phyloP scores from a whole-genome alignment of 306 rosid genomes.

The Clitoria ternatea region DNA sequence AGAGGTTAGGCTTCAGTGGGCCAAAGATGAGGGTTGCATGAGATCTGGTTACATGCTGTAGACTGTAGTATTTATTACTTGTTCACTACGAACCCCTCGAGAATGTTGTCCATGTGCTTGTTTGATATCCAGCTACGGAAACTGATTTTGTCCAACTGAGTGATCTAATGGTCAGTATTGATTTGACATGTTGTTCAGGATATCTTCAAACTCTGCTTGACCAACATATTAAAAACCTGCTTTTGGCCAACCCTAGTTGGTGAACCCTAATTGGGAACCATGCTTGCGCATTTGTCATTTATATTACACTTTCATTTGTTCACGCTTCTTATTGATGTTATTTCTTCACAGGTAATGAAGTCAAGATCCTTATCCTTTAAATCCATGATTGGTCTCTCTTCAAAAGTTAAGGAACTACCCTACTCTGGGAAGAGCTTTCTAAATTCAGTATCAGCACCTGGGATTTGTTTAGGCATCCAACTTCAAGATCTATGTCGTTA shows the following conservation, averaged over 20 bases:
- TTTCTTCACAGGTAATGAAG: conserved; percentile 50
- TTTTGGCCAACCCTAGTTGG: no score
- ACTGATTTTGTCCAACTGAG: no score
- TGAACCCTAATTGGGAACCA: no score
- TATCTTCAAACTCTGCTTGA: no score
- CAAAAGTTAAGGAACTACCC: conserved; percentile 35
- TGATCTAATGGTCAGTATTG: no score
- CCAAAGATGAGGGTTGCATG: not conserved
- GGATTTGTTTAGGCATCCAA: conserved; percentile 31
- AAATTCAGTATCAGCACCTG: conserved; percentile 36
- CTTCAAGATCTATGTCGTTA: conserved; percentile 55
- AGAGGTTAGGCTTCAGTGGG: no score
- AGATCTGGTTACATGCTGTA: not conserved
- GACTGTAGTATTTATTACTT: not conserved
- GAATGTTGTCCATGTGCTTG: not conserved
- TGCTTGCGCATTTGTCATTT: no score
- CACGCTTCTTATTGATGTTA: conserved; percentile 3
- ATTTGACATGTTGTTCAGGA: no score
- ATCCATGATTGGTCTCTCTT: conserved; percentile 38
- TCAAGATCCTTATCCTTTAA: conserved; percentile 46
- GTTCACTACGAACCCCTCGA: not conserved
- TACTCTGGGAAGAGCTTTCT: conserved; percentile 36
- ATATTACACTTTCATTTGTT: not conserved
- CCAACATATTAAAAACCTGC: no score
- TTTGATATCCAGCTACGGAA: no score